Base-by-base conservation (phyloP, 2,329 filamentous ascomycete species). In the Pezicula neosporulosa region DNA sequence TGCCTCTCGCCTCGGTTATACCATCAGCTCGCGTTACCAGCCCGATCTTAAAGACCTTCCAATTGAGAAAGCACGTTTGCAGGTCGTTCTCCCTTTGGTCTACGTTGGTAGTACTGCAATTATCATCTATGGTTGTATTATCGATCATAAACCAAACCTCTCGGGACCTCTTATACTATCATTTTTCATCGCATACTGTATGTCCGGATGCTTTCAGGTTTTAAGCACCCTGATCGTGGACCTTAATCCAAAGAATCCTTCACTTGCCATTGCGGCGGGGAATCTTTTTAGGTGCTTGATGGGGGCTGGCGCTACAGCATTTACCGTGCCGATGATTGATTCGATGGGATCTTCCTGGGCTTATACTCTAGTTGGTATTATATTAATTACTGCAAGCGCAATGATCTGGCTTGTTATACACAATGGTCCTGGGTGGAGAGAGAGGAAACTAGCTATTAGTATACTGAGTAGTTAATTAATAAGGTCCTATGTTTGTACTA, bases 151-250 rank as follows among this genome's bases (percentile, higher is more conserved):
- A 60, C 69, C 70, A 5, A 73, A 69, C 28, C 71, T 82, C 1
- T 77, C 77, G 3, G 75, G 72, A 3, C 77, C 79, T 4, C 63
- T 83, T 10, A 72, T 80, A 18, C 59, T 83, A 30, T 63, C 77
- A 1, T 81, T 82, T 56, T 60, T 82, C 43, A 72, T 82, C 37
- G 80, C 79, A 15, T 64, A 80, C 53, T 73, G 73, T 47, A 70
- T 82, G 38, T 82, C 81, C 1, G 81, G 78, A 2, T 77, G 78
- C 0, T 86, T 86, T 61, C 77, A 76, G 49, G 74, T 83, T 42
- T 71, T 85, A 41, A 81, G 77, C 60, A 81, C 80, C 0, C 68
- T 86, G 10, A 72, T 85, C 19, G 76, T 86, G 5, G 83, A 86
- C 54, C 66, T 85, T 4, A 79, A 81, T 54, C 80, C 80, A 0